Evolutionary conservation across 1,284 basidiomycete genomes (phyloP).

Genomic region (Amylostereum chailletii): DNA sequence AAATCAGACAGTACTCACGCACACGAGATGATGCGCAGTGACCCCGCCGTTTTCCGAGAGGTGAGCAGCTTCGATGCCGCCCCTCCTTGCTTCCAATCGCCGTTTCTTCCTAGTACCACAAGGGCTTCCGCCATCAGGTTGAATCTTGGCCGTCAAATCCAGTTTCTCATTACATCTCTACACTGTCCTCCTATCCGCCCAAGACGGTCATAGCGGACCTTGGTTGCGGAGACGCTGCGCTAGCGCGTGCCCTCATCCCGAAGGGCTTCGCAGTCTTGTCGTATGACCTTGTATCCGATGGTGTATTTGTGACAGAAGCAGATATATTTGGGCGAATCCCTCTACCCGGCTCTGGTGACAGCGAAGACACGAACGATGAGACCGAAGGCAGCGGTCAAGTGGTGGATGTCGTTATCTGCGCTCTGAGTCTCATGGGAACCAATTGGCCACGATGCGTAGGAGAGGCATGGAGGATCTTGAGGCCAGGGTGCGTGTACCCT

Average conservation of each 20-base stretch:
- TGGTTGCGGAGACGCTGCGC: conserved; percentile 90
- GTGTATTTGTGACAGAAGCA: conserved; percentile 65
- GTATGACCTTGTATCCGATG: conserved; percentile 76
- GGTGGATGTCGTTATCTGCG: conserved; percentile 89
- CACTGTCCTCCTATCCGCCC: conserved; percentile 49
- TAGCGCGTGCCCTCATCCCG: conserved; percentile 69
- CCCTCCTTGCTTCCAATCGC: conserved; percentile 5
- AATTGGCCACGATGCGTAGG: conserved; percentile 91
- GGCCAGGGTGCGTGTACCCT: conserved; percentile 53
- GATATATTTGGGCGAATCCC: conserved; percentile 73
- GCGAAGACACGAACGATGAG: conserved; percentile 19
- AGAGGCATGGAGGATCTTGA: conserved; percentile 85
- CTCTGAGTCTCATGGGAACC: conserved; percentile 92
- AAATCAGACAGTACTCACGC: conserved; percentile 73
- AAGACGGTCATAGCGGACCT: conserved; percentile 83
- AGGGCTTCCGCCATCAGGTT: conserved; percentile 84
- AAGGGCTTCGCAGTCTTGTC: conserved; percentile 67
- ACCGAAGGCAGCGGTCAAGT: conserved; percentile 54
- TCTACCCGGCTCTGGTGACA: conserved; percentile 72
- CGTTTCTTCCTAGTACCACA: conserved; percentile 64
- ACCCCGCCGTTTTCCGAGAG: conserved; percentile 69
- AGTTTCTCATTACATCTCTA: conserved; percentile 65
- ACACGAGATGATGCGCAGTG: conserved; percentile 72
- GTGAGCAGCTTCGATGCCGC: conserved; percentile 32
- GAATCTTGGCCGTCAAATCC: conserved; percentile 89